Conservation (phyloP, 768 basidiomycete species). For the Lentinula sp. region DNA sequence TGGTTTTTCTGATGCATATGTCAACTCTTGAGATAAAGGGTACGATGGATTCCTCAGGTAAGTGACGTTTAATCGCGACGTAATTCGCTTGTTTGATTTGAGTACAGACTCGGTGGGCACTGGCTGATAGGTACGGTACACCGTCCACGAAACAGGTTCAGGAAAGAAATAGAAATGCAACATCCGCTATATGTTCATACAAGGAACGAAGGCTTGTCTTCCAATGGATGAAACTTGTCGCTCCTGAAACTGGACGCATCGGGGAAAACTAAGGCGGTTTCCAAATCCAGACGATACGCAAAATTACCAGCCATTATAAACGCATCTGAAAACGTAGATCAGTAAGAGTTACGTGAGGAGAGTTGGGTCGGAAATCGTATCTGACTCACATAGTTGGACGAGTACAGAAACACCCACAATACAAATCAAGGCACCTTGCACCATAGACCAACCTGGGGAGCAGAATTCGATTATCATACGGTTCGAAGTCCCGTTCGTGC, state of each 20-base stretch:
- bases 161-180: background rate
- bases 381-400: conserved; percentile 11
- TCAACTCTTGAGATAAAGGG: no score
- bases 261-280: background rate
- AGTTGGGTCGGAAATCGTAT: background rate
- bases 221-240: background rate
- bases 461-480: conserved; percentile 15
- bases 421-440: conserved; percentile 12
- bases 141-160: background rate
- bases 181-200: background rate
- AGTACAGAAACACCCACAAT: conserved; percentile 8
- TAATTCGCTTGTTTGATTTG: no score
- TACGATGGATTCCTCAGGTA: no score
- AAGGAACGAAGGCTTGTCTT: background rate
- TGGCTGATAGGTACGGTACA: background rate
- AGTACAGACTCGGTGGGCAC: background rate
- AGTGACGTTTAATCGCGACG: no score
- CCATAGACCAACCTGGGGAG: conserved; percentile 7
- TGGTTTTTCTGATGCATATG: no score
- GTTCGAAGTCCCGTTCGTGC: conserved; percentile 10
- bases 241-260: background rate
- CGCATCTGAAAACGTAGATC: conserved; percentile 4
- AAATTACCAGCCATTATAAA: conserved; percentile 14
- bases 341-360: background rate
- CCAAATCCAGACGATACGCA: conserved; percentile 11